Percentiles rank a stretch among this genome's conserved stretches.
Evolutionary conservation across 225 moss, liverwort and hornwort species (phyloP).

Genomic region (Sphagnum contortum): DNA sequence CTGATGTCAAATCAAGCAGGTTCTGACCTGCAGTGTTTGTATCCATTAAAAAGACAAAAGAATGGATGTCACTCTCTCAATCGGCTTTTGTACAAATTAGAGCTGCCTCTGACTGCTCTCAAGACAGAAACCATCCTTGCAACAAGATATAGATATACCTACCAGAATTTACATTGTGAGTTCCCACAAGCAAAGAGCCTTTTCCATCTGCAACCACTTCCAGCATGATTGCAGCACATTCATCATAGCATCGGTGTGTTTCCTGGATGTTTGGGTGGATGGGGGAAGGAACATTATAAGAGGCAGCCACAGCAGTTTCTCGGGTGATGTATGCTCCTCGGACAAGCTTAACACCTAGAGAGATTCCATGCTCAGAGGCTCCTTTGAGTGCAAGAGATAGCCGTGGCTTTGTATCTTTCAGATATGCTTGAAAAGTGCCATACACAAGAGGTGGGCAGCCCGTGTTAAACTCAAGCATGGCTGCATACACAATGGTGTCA

Average conservation of each 20-base stretch:
- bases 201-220: conserved; percentile 48
- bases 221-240: conserved; percentile 68
- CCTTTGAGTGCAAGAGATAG: conserved; percentile 52
- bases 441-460: conserved; percentile 45
- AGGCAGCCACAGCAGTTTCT: conserved; percentile 54
- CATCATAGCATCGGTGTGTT: conserved; percentile 69
- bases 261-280: conserved; percentile 58
- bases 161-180: conserved; percentile 89
- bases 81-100: too few species aligned
- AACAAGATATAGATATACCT: background rate
- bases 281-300: conserved; percentile 51
- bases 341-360: conserved; percentile 78
- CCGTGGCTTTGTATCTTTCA: conserved; percentile 74
- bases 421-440: conserved; percentile 78
- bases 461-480: conserved; percentile 62
- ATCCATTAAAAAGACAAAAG: too few species aligned
- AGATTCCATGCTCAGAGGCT: conserved; percentile 47
- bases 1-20: background rate
- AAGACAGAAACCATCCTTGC: too few species aligned
- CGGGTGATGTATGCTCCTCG: conserved; percentile 85
- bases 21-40: background rate
- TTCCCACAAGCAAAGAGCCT: conserved; percentile 60
- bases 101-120: too few species aligned
- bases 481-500: conserved; percentile 62
- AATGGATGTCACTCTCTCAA: too few species aligned